Percentiles rank a stretch among this genome's conserved stretches.
phyloP scores from a whole-genome alignment of 1,284 basidiomycete species.

The Ceratobasidium theobromae region DNA sequence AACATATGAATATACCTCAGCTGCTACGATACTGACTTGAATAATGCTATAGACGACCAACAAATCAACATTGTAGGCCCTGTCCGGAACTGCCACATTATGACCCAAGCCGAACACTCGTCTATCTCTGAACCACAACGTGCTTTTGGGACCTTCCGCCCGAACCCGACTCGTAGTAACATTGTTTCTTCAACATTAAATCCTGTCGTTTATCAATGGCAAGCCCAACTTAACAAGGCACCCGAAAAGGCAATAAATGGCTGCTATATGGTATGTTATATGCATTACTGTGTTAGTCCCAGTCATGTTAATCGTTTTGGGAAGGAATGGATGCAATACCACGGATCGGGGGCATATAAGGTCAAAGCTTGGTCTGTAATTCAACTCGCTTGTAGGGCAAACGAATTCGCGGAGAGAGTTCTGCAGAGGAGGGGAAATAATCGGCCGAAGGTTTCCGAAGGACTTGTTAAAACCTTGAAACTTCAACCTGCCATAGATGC shows the following conservation, averaged over 20 bases:
- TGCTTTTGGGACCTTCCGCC: background rate
- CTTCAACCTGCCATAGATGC: background rate
- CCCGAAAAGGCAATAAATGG: background rate
- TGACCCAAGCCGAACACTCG: background rate
- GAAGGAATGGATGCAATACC: slow-evolving; percentile 13
- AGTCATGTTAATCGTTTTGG: background rate
- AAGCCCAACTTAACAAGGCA: background rate
- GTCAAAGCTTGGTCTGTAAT: background rate
- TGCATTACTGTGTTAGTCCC: background rate
- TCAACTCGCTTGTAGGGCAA: background rate
- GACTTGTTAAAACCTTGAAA: background rate
- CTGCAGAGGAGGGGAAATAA: background rate
- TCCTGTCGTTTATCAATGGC: background rate
- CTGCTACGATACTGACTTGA: background rate
- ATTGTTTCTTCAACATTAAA: background rate
- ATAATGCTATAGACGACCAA: background rate
- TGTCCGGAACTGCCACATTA: background rate
- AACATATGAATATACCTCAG: background rate
- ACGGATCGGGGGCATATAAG: background rate
- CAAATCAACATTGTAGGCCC: background rate
- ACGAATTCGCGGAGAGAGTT: background rate
- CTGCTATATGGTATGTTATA: slow-evolving; percentile 11
- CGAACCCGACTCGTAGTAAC: background rate
- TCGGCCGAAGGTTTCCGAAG: background rate
- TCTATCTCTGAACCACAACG: background rate